phyloP scores from a whole-genome alignment of 139 green algal genomes.

The Chlamydomonas sphaeroides region DNA sequence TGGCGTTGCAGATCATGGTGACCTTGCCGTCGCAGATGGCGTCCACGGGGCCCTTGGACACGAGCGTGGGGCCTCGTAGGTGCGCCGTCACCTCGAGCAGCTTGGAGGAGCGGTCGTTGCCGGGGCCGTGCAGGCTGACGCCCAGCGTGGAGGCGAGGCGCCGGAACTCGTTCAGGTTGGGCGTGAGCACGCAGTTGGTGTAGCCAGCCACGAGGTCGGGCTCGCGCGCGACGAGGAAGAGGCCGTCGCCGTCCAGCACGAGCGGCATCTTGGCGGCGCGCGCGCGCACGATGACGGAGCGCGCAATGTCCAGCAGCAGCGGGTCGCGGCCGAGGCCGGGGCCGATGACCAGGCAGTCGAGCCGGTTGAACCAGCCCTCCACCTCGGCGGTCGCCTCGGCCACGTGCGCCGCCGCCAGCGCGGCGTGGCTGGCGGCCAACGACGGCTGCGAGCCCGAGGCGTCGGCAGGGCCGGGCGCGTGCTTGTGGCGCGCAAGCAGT shows the following conservation, averaged over 20 bases:
- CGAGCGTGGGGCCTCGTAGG: conserved; percentile 46
- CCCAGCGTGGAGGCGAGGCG: conserved; percentile 58
- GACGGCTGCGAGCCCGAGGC: too few relatives aligned
- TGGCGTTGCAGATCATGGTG: conserved; percentile 45
- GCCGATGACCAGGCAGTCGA: conserved; percentile 82
- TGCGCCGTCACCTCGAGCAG: conserved; percentile 44
- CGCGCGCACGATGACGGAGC: conserved; percentile 22
- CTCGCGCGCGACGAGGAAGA: conserved; percentile 54
- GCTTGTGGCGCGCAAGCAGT: background rate
- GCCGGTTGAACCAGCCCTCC: conserved; percentile 70
- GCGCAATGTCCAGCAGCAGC: conserved; percentile 36
- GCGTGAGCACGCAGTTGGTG: conserved; percentile 63
- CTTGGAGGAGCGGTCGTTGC: conserved; percentile 53
- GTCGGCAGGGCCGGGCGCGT: too few relatives aligned
- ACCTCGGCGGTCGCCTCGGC: conserved; percentile 51
- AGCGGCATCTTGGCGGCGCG: conserved; percentile 47
- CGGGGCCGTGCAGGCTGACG: conserved; percentile 51
- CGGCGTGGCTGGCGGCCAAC: conserved; percentile 4
- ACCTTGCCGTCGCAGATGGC: conserved; percentile 46
- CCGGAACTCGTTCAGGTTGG: conserved; percentile 73
- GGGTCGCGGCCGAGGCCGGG: conserved; percentile 81
- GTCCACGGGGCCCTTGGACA: conserved; percentile 56
- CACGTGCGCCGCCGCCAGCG: conserved; percentile 20
- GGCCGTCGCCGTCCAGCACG: conserved; percentile 57
- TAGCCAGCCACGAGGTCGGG: conserved; percentile 56